Conservation (phyloP, 495 filamentous ascomycete species). For the Cladorrhinum samala region DNA sequence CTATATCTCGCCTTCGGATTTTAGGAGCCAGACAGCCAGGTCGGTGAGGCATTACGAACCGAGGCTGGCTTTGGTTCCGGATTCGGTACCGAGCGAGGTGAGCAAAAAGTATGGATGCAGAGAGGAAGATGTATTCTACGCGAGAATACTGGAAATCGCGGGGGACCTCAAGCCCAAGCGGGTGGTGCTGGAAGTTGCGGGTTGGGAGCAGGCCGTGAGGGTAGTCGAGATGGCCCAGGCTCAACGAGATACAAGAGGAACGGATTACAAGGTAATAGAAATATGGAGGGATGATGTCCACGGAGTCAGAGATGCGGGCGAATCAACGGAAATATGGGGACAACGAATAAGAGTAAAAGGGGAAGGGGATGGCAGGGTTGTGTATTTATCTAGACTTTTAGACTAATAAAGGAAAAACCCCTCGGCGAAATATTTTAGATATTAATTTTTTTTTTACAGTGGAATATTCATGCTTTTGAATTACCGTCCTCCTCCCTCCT, state of each 20-base stretch:
- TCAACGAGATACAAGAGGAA: not conserved
- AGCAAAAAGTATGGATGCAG: conserved; percentile 2
- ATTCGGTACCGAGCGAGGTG: not conserved
- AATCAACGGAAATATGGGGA: conserved; percentile 11
- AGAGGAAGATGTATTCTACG: conserved; percentile 57
- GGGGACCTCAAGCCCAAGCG: conserved; percentile 30
- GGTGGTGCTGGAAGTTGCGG: conserved; percentile 54
- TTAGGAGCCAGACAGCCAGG: conserved; percentile 51
- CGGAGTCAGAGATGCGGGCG: conserved; percentile 2
- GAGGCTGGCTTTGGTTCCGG: conserved; percentile 64
- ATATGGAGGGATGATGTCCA: conserved; percentile 22
- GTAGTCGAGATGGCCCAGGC: conserved; percentile 40
- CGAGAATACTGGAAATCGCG: conserved; percentile 40
- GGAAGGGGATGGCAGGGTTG: conserved; percentile 30
- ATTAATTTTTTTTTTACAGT: not conserved
- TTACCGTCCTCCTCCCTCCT: no score
- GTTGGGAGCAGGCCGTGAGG: conserved; percentile 51
- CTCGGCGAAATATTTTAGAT: no score
- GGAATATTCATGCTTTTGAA: no score
- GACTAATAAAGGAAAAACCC: no score
- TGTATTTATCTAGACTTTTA: conserved; percentile 27
- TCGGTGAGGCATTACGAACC: conserved; percentile 81
- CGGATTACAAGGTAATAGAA: conserved; percentile 12
- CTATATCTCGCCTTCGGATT: conserved; percentile 66
- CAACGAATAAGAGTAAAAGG: conserved; percentile 24